These are phyloP conservation scores for Phaeophleospora eucalypticola DNA, from an alignment of 2,329 filamentous ascomycete genomes.

Conservation along the genomic window DNA sequence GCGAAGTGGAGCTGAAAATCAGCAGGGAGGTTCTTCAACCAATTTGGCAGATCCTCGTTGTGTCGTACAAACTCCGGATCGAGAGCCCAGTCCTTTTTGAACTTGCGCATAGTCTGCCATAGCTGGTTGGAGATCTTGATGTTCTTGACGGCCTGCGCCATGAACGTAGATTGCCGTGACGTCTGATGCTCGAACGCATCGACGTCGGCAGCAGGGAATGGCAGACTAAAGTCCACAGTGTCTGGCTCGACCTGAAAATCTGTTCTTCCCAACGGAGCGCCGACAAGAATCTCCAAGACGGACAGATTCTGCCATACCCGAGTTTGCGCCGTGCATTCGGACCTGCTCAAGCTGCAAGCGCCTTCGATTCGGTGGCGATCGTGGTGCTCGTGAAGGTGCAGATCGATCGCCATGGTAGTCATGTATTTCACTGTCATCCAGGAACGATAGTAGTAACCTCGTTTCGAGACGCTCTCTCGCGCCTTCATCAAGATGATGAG, in stretches of 20 bases:
- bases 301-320: conserved; percentile 88
- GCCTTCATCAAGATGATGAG: conserved; percentile 85
- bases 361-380: conserved; percentile 67
- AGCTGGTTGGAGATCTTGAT: conserved; percentile 72
- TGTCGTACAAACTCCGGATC: conserved; percentile 78
- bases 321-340: conserved; percentile 79
- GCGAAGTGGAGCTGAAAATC: conserved; percentile 78
- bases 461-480: conserved; percentile 83
- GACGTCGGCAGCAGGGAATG: conserved; percentile 59
- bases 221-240: conserved; percentile 69
- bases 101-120: conserved; percentile 69
- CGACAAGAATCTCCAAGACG: conserved; percentile 85
- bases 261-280: conserved; percentile 76
- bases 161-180: conserved; percentile 80
- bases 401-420: conserved; percentile 86
- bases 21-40: conserved; percentile 70
- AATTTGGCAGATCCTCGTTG: conserved; percentile 71
- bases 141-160: conserved; percentile 71
- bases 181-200: conserved; percentile 72
- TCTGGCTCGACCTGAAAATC: conserved; percentile 73
- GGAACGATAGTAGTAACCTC: conserved; percentile 93
- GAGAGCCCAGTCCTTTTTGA: conserved; percentile 77
- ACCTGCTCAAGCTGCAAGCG: conserved; percentile 63
- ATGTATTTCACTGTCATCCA: conserved; percentile 95
- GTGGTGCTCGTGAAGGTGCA: conserved; percentile 83